phyloP scores from a whole-genome alignment of 2,329 filamentous ascomycete genomes.

The Colletotrichum kahawae region DNA sequence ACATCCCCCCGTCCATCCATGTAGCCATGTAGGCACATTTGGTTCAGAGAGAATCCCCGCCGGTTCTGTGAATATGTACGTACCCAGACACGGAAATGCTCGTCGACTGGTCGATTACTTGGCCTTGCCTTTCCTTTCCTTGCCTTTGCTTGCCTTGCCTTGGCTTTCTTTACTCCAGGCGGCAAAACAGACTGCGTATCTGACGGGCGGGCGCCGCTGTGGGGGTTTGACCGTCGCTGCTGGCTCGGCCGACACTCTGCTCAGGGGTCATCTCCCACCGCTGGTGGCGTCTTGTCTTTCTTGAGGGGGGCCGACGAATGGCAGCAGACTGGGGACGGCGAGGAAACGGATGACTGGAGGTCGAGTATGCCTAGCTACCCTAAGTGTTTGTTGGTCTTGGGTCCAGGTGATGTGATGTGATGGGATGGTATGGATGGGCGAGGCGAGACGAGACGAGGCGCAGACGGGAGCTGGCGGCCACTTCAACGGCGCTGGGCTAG shows the following conservation, averaged over 20 bases:
- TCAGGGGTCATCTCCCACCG: conserved; percentile 12
- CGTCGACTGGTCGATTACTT: not conserved
- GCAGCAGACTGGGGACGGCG: not conserved
- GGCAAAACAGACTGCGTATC: not conserved
- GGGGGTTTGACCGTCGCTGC: not conserved
- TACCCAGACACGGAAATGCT: not conserved
- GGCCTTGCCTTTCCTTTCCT: not conserved
- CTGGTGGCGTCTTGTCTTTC: not conserved
- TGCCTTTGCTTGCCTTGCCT: not conserved
- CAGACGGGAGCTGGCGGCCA: not conserved
- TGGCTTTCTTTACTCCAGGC: not conserved
- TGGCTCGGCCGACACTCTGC: not conserved
- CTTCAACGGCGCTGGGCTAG: not conserved
- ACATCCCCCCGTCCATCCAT: not conserved
- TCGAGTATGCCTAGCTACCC: not conserved
- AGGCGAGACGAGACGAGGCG: not conserved
- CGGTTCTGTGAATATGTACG: not conserved
- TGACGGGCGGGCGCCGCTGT: not conserved
- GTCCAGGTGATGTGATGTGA: not conserved
- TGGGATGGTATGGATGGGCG: not conserved
- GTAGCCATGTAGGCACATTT: not conserved
- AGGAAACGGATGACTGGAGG: not conserved
- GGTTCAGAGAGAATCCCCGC: not conserved
- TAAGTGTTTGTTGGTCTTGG: not conserved
- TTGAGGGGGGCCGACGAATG: not conserved